phyloP scores from a whole-genome alignment of 441 rosid genomes.

The Erodium texanum region DNA sequence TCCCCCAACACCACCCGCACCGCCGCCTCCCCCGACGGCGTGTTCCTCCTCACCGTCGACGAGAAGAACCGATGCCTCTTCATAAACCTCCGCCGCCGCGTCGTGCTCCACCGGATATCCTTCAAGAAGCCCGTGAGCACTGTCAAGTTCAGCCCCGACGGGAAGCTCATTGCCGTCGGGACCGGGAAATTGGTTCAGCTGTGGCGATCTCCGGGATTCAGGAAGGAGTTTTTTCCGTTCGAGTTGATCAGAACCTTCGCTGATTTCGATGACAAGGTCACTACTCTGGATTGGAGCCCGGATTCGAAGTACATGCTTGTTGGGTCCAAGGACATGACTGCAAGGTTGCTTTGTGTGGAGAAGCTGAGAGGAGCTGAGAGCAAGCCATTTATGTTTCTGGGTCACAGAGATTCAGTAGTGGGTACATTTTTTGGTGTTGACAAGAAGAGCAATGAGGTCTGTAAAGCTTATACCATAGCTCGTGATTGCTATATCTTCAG shows the following conservation, averaged over 20 bases:
- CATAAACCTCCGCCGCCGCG: slow-evolving; percentile 65
- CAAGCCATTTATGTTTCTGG: slow-evolving; percentile 73
- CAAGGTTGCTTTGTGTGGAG: slow-evolving; percentile 64
- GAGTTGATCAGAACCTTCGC: slow-evolving; percentile 72
- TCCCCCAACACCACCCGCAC: slow-evolving; percentile 66
- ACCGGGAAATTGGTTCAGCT: slow-evolving; percentile 56
- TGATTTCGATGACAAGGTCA: slow-evolving; percentile 57
- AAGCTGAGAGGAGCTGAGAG: slow-evolving; percentile 39
- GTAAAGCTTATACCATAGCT: slow-evolving; percentile 55
- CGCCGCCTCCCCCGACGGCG: slow-evolving; percentile 73
- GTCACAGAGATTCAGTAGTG: slow-evolving; percentile 82
- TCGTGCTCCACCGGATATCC: slow-evolving; percentile 61
- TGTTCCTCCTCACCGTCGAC: slow-evolving; percentile 71
- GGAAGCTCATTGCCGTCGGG: slow-evolving; percentile 60
- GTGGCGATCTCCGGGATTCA: slow-evolving; percentile 84
- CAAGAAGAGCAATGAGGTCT: slow-evolving; percentile 35
- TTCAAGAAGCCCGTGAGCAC: slow-evolving; percentile 53
- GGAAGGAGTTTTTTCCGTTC: slow-evolving; percentile 60
- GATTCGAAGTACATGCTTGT: slow-evolving; percentile 68
- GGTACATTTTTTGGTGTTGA: slow-evolving; percentile 87
- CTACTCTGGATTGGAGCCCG: slow-evolving; percentile 64
- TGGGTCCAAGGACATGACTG: slow-evolving; percentile 81
- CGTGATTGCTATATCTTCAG: slow-evolving; percentile 76
- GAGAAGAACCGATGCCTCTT: slow-evolving; percentile 68
- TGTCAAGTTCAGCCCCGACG: slow-evolving; percentile 63